Conservation (phyloP, 2,329 filamentous ascomycete species). For the Penicillium sp. region DNA sequence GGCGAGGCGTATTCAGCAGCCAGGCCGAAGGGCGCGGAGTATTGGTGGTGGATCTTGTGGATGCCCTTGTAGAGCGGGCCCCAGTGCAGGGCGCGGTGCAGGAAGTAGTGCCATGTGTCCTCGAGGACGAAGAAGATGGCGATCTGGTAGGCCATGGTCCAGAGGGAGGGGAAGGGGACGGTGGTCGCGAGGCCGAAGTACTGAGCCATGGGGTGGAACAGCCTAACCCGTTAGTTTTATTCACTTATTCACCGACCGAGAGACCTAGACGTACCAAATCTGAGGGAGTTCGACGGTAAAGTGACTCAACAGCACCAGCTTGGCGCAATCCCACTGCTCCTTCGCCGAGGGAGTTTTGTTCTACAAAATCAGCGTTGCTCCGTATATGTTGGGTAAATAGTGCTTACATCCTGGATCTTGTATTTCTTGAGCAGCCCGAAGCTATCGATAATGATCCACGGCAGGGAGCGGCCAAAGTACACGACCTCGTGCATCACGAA, state of each 20-base stretch:
- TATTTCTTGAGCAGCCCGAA: slow-evolving; percentile 86
- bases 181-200: slow-evolving; percentile 84
- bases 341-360: slow-evolving; percentile 84
- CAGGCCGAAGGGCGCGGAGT: slow-evolving; percentile 93
- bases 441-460: slow-evolving; percentile 87
- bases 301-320: slow-evolving; percentile 87
- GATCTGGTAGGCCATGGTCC: slow-evolving; percentile 88
- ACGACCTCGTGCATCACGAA: slow-evolving; percentile 91
- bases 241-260: too few relatives aligned
- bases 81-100: slow-evolving; percentile 88
- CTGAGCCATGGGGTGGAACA: slow-evolving; percentile 95
- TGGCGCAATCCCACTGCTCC: slow-evolving; percentile 93
- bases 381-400: too few relatives aligned
- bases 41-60: slow-evolving; percentile 99
- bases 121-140: slow-evolving; percentile 92
- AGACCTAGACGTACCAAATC: too few relatives aligned
- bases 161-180: slow-evolving; percentile 81
- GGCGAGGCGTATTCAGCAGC: slow-evolving; percentile 97
- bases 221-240: slow-evolving; percentile 36
- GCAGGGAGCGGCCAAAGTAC: slow-evolving; percentile 88
- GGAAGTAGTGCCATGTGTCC: slow-evolving; percentile 98
- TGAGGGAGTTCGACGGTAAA: slow-evolving; percentile 98
- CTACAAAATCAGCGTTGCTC: slow-evolving; percentile 33
- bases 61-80: slow-evolving; percentile 92
- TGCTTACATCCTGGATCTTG: slow-evolving; percentile 78